Base-by-base conservation (phyloP, 768 basidiomycete species). In the Mycena maculata region DNA sequence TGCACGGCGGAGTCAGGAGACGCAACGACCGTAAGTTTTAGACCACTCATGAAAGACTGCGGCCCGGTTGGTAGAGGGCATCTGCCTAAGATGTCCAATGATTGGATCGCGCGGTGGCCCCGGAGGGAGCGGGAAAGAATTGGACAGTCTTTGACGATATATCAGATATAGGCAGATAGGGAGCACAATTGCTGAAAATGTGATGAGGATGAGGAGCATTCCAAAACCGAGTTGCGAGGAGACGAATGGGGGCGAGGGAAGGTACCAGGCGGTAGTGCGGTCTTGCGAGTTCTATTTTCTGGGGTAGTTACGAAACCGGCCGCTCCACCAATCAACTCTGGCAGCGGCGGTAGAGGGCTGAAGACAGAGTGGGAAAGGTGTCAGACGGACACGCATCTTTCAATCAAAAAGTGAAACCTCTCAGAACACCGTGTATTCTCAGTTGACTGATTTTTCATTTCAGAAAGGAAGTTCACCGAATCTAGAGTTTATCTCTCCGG, bases 81-180 rank as follows among this genome's bases (percentile, higher is more conserved):
- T 76, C 12, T 75, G 61, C 9, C 79, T 75, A 20, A 79, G 67
- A 62, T 83, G 80, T 11, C 82, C 82, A 16, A 83, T 73, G 50
- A 83, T 41, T 5, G 79, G 77, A 57, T 83, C 79, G 11, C 75
- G 72, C 9, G 80, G 80, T 3, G 80, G 81, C 25, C 82, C 75
- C 16, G 80, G 81, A 9, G 81, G 80, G 31, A 64, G 41, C 27
- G 53, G 62, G 10, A 58, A 25, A 44, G 42, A 39, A 27, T 36
- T 55, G 38, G 38, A 39, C 48, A 49, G 48, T 27, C 48, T 49
- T 27, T 49, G 48, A 49, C 48, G 48, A 49, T 49, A 49, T 49
- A 49, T 30, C 48, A 49, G 25, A 49, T 49, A 49, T 49, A 49
- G 48, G 48, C 48, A 49, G 48, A 49, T 31, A 49, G 48, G 48